Evolutionary conservation across 73 alveolate species (phyloP).

Genomic region (Urostyla sp.): DNA sequence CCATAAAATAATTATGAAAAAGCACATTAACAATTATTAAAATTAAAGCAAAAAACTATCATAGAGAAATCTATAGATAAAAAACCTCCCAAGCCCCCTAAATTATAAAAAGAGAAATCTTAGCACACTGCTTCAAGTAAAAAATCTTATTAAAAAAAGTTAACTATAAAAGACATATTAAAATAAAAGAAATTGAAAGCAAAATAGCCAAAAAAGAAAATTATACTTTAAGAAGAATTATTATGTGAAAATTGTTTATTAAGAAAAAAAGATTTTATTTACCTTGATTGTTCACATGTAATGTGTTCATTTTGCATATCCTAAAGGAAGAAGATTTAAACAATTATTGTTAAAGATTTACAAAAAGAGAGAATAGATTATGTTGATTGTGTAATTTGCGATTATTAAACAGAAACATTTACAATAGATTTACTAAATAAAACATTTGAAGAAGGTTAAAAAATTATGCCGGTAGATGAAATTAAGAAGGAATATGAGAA

Average conservation of each 20-base stretch:
- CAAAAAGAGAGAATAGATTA: neutral
- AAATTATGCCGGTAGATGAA: neutral
- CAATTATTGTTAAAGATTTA: neutral
- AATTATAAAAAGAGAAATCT: neutral
- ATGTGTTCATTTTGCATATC: slow-evolving; percentile 9
- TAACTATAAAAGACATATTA: neutral
- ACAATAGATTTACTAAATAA: neutral
- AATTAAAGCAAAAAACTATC: neutral
- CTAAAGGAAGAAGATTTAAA: neutral
- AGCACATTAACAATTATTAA: neutral
- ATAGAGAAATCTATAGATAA: neutral
- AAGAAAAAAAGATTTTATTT: slow-evolving; percentile 1
- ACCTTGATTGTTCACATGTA: slow-evolving; percentile 10
- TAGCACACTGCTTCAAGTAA: neutral
- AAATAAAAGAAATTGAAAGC: neutral
- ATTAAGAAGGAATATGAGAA: neutral
- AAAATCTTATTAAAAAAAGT: neutral
- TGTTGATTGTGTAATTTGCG: slow-evolving; percentile 15
- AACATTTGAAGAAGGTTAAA: neutral
- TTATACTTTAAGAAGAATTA: neutral
- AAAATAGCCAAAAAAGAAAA: neutral
- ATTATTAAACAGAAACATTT: neutral
- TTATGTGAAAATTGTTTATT: slow-evolving; percentile 16
- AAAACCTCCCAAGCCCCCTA: neutral
- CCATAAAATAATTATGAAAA: neutral